phyloP scores from a whole-genome alignment of 1,284 basidiomycete genomes.

The Leccinum proliferum region DNA sequence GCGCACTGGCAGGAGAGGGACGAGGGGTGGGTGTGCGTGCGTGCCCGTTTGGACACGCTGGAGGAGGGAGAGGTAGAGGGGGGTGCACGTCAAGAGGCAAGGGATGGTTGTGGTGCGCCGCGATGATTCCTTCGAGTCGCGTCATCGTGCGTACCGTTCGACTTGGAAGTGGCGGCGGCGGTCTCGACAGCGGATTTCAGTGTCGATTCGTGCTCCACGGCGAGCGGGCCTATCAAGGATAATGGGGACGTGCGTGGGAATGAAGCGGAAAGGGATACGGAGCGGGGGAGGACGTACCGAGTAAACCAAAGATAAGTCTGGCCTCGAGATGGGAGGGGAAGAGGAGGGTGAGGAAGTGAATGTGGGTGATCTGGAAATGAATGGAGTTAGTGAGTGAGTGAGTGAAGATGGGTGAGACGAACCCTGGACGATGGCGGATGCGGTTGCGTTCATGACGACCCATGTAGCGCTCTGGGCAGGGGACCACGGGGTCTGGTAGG shows the following conservation, averaged over 20 bases:
- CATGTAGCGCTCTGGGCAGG: conserved; percentile 70
- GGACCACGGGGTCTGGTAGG: conserved; percentile 52
- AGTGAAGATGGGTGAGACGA: background rate
- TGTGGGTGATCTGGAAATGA: conserved; percentile 79
- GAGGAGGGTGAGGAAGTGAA: conserved; percentile 94
- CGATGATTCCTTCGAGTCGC: background rate
- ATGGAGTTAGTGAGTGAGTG: background rate
- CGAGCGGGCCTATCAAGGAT: no score
- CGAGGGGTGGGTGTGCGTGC: no score
- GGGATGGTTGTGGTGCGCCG: no score
- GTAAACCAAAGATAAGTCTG: conserved; percentile 80
- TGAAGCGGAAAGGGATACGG: background rate
- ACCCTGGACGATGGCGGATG: conserved; percentile 79
- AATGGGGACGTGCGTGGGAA: background rate
- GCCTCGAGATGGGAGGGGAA: conserved; percentile 94
- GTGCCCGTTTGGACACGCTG: no score
- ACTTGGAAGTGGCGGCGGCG: no score
- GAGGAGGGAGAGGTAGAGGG: no score
- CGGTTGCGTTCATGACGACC: conserved; percentile 81
- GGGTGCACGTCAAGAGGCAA: no score
- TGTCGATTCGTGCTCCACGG: no score
- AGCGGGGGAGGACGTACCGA: conserved; percentile 44
- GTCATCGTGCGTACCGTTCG: conserved; percentile 21
- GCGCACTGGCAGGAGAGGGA: no score
- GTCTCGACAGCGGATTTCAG: no score